Evolutionary conservation across 2,329 filamentous ascomycete species (phyloP).

Genomic region (Lachnellula hyalina): DNA sequence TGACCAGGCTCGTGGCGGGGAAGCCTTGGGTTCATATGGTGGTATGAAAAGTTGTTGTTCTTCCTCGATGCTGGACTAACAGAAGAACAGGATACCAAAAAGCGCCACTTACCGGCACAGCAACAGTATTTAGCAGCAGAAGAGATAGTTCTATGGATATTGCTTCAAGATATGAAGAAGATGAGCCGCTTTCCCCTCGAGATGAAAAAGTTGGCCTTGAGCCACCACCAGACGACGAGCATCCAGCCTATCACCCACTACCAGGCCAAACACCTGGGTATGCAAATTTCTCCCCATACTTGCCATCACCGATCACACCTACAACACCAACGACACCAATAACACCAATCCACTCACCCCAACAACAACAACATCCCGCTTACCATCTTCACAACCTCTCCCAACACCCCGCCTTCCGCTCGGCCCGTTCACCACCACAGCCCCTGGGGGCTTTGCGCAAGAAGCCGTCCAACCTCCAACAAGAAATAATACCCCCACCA

Average conservation of each 20-base stretch:
- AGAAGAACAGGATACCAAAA: background rate
- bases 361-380: constrained; percentile 14
- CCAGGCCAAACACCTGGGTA: constrained; percentile 11
- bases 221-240: constrained; percentile 14
- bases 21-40: constrained; percentile 42
- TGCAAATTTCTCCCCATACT: constrained; percentile 8
- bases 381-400: constrained; percentile 18
- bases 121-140: background rate
- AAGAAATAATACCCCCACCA: constrained; percentile 1
- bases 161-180: background rate
- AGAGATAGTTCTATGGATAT: background rate
- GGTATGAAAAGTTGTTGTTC: constrained; percentile 29
- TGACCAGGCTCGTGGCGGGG: constrained; percentile 14
- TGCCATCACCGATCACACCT: background rate
- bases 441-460: background rate
- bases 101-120: background rate
- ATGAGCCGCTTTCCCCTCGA: constrained; percentile 9
- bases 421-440: constrained; percentile 4
- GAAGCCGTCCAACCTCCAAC: background rate
- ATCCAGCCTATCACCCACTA: constrained; percentile 17
- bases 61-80: background rate
- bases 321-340: constrained; percentile 11
- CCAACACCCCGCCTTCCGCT: constrained; percentile 16
- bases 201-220: constrained; percentile 10
- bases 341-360: constrained; percentile 7